phyloP scores from a whole-genome alignment of 2,329 filamentous ascomycete genomes.

The Orbilia oligospora region DNA sequence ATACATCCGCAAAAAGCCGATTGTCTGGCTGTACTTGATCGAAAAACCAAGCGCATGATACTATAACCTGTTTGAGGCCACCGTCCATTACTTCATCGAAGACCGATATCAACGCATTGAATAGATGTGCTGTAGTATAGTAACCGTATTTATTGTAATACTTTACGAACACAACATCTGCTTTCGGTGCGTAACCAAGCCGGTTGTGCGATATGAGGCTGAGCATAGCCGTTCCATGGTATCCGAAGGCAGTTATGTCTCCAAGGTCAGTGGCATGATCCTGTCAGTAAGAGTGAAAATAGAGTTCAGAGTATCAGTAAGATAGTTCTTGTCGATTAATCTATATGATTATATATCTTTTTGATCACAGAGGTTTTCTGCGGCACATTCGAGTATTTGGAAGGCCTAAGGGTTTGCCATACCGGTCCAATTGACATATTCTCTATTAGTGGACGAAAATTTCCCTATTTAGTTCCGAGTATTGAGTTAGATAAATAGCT shows the following conservation, averaged over 20 bases:
- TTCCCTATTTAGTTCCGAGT: too few relatives aligned
- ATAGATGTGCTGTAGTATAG: neutral
- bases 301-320: too few relatives aligned
- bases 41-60: slow-evolving; percentile 10
- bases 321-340: too few relatives aligned
- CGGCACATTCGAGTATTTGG: too few relatives aligned
- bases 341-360: too few relatives aligned
- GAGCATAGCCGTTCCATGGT: neutral
- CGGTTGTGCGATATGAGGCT: neutral
- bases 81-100: neutral
- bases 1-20: neutral
- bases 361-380: too few relatives aligned
- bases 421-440: too few relatives aligned
- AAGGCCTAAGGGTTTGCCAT: too few relatives aligned
- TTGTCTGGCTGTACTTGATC: neutral
- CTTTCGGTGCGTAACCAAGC: neutral
- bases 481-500: neutral
- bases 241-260: neutral
- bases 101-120: neutral
- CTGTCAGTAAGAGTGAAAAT: neutral
- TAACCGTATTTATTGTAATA: neutral
- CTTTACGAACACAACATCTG: neutral
- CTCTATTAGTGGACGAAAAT: too few relatives aligned
- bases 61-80: neutral
- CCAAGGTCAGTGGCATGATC: neutral